Conservation (phyloP, 768 basidiomycete species). For the Neoboletus subvelutipes region DNA sequence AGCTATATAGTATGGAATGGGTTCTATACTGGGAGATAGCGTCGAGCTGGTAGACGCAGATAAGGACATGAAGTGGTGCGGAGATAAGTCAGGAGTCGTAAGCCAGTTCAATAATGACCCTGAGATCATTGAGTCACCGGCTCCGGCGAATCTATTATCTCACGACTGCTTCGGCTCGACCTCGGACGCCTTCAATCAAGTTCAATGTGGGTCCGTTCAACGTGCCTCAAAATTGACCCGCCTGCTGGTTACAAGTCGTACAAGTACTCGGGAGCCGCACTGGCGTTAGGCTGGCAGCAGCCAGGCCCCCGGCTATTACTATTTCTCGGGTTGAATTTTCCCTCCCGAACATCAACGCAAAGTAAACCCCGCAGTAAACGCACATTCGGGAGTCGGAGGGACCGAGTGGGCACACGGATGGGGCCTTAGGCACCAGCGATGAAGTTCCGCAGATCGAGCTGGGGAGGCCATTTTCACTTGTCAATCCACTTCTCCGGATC, state of each 20-base stretch:
- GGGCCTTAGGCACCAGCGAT: no score
- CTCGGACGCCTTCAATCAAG: not conserved
- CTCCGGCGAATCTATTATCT: no score
- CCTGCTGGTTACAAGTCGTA: no score
- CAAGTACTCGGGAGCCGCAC: not conserved
- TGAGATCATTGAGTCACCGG: not conserved
- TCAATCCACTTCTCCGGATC: no score
- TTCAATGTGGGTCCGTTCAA: not conserved
- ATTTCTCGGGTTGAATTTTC: not conserved
- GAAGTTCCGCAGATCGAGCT: no score
- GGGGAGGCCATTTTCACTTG: no score
- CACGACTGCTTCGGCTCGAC: not conserved
- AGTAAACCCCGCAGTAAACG: not conserved
- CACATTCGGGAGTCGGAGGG: no score
- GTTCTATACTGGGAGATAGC: conserved; percentile 14
- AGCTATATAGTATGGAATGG: conserved; percentile 52
- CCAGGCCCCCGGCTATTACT: not conserved
- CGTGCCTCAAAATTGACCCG: not conserved
- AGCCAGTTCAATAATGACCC: not conserved
- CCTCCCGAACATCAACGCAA: not conserved
- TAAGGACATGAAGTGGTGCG: conserved; percentile 6
- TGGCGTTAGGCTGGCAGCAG: not conserved
- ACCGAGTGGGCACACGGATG: no score
- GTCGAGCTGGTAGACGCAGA: conserved; percentile 5
- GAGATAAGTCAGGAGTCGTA: not conserved